Conservation (phyloP, 73 alveolate species). For the Vitrella brassicaformis region DNA sequence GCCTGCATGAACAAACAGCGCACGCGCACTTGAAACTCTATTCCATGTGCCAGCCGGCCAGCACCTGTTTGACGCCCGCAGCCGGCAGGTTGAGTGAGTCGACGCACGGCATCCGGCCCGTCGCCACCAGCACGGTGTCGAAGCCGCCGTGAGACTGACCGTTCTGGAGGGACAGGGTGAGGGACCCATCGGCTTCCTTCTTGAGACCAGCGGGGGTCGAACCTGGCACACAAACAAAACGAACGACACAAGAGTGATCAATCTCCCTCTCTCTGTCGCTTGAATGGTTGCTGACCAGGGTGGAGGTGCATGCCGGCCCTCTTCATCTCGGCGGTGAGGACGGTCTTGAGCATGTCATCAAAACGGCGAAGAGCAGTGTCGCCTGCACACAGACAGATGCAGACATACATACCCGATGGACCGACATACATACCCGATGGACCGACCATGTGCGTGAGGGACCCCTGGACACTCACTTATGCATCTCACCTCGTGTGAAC, state of each 20-base stretch:
- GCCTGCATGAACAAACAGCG: too few relatives aligned
- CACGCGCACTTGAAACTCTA: too few relatives aligned
- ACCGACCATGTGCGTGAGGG: too few relatives aligned
- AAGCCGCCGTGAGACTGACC: background rate
- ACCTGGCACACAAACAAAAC: too few relatives aligned
- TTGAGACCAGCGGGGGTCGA: too few relatives aligned
- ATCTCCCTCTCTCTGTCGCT: background rate
- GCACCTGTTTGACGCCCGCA: background rate
- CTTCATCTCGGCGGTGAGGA: background rate
- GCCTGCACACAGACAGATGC: too few relatives aligned
- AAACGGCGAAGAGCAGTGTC: background rate
- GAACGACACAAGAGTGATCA: too few relatives aligned
- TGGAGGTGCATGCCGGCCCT: background rate
- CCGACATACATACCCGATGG: too few relatives aligned
- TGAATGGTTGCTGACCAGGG: background rate
- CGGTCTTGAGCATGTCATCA: background rate
- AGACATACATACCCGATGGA: too few relatives aligned
- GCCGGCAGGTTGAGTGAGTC: background rate
- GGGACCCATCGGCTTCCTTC: background rate
- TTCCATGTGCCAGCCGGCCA: too few relatives aligned
- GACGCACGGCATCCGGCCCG: background rate
- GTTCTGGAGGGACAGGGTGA: background rate
- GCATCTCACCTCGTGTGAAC: conserved; percentile 28
- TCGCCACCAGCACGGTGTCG: background rate
- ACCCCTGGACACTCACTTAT: too few relatives aligned